Percentiles rank a stretch among this genome's conserved stretches.
These are phyloP conservation scores for Neofusicoccum ribis DNA, from an alignment of 2,329 filamentous ascomycete genomes.

Conservation along the genomic window DNA sequence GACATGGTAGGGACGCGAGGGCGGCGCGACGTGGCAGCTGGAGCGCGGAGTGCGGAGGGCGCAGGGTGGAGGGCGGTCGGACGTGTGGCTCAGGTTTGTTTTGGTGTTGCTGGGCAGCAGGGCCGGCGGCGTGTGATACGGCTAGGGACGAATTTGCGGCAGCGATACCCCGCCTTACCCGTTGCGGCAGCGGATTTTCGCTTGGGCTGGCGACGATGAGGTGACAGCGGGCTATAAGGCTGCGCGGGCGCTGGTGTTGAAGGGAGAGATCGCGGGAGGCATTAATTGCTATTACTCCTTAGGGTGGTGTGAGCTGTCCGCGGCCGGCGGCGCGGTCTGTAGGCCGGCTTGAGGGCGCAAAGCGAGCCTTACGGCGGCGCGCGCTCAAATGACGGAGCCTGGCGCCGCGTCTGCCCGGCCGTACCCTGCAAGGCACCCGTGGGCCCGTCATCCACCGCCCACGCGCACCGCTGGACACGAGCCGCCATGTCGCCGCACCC, in stretches of 20 bases:
- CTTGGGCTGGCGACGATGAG: neutral
- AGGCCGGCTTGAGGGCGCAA: neutral
- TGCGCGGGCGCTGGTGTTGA: neutral
- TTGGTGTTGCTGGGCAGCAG: conserved; percentile 18
- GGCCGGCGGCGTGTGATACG: neutral
- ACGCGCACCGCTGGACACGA: neutral
- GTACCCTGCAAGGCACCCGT: neutral
- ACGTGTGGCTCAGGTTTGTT: conserved; percentile 13
- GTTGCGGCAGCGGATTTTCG: conserved; percentile 11
- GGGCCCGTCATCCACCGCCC: conserved; percentile 3
- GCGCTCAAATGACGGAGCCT: neutral
- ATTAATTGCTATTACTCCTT: conserved; percentile 14
- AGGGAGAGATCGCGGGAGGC: neutral
- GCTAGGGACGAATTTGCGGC: conserved; percentile 8
- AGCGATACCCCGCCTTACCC: conserved; percentile 11
- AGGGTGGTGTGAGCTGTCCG: conserved; percentile 12
- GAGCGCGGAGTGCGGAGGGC: neutral
- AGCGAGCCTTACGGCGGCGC: neutral
- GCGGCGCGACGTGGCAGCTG: neutral
- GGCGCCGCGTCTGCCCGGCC: neutral
- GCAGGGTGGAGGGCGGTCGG: neutral
- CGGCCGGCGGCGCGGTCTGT: neutral
- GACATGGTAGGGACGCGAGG: conserved; percentile 13
- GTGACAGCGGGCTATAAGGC: neutral
- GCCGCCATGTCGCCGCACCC: conserved; percentile 6